phyloP scores from a whole-genome alignment of 345 rosid species.

The Erodium maritimum region DNA sequence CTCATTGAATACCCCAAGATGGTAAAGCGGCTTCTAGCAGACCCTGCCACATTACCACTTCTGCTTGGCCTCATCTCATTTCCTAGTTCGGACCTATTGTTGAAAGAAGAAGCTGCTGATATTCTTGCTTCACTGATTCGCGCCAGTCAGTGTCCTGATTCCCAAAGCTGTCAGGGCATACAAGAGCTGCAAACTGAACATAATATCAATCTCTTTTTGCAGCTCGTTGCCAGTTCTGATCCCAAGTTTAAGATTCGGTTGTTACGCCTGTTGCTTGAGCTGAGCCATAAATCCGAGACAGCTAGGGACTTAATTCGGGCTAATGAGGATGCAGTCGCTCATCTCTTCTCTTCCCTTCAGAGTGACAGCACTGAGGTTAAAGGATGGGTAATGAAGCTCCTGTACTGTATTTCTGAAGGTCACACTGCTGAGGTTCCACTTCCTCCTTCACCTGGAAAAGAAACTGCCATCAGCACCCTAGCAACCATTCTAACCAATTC shows the following conservation, averaged over 20 bases:
- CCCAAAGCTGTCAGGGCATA: conserved; percentile 25
- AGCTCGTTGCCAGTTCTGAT: conserved; percentile 16
- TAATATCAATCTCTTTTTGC: conserved; percentile 29
- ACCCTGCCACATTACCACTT: conserved; percentile 24
- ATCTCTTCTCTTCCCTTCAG: conserved; percentile 29
- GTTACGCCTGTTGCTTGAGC: conserved; percentile 33
- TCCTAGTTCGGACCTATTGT: conserved; percentile 17
- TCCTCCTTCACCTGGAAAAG: conserved; percentile 32
- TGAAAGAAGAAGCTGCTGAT: conserved; percentile 35
- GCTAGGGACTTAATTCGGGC: conserved; percentile 23
- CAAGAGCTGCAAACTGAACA: conserved; percentile 38
- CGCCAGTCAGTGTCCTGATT: conserved; percentile 20
- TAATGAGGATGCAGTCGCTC: conserved; percentile 15
- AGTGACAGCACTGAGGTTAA: conserved; percentile 15
- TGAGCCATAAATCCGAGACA: conserved; percentile 27
- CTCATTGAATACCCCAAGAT: conserved; percentile 23
- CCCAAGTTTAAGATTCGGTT: conserved; percentile 23
- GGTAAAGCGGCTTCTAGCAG: conserved; percentile 24
- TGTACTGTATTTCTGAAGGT: conserved; percentile 27
- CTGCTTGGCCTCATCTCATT: conserved; percentile 25
- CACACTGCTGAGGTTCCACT: conserved; percentile 30
- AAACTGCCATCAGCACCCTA: conserved; percentile 26
- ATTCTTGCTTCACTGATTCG: conserved; percentile 27
- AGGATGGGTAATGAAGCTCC: conserved; percentile 33
- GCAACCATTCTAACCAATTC: conserved; percentile 24